Evolutionary conservation across 306 rosid species (phyloP).

Genomic region (Ochetophila trinervis): DNA sequence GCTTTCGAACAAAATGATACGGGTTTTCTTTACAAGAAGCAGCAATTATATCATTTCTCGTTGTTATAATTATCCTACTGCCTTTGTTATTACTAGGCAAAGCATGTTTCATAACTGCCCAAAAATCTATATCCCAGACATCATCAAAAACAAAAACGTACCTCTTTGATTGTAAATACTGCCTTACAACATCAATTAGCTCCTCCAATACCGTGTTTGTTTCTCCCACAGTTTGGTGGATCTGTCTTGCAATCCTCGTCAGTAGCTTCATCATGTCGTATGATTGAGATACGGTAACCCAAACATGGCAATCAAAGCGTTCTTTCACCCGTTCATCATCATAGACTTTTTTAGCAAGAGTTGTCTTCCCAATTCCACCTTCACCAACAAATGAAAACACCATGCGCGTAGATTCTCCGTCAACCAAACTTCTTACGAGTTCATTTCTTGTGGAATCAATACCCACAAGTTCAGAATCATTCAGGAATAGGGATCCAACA

Average conservation of each 20-base stretch:
- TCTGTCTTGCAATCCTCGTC: not conserved
- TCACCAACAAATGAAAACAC: not conserved
- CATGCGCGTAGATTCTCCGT: not conserved
- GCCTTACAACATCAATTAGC: not conserved
- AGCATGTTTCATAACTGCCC: slow-evolving; percentile 2
- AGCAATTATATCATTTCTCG: not conserved
- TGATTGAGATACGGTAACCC: slow-evolving; percentile 3
- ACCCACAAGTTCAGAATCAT: slow-evolving; percentile 1
- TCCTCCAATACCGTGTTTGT: too few species aligned
- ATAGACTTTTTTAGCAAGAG: slow-evolving; percentile 2
- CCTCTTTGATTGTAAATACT: slow-evolving; percentile 1
- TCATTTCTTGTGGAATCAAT: not conserved
- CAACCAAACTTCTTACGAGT: not conserved
- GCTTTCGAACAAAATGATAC: not conserved
- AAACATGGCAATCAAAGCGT: slow-evolving; percentile 10
- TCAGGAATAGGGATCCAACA: not conserved
- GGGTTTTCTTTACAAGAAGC: not conserved
- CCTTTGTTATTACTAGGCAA: not conserved
- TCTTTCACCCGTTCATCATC: not conserved
- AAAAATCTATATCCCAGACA: slow-evolving; percentile 2
- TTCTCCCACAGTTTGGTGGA: not conserved
- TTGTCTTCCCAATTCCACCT: slow-evolving; percentile 6
- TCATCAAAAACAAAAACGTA: slow-evolving; percentile 16
- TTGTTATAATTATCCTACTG: slow-evolving; percentile 12
- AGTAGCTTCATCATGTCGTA: not conserved